phyloP scores from a whole-genome alignment of 768 basidiomycete genomes.

The Ramaria sp. region DNA sequence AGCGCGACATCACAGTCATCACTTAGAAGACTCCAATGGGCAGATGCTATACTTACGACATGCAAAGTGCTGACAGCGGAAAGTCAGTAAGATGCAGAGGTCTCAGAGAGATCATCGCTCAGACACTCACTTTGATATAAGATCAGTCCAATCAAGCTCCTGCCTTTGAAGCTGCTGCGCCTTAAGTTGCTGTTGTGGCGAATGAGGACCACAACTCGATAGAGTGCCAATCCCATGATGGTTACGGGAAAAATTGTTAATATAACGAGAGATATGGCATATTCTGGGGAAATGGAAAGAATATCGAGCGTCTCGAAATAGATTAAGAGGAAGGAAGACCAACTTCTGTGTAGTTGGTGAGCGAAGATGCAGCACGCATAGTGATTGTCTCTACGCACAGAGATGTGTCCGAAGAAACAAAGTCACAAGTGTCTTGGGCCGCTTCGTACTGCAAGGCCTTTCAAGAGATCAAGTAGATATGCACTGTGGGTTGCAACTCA shows the following conservation, averaged over 20 bases:
- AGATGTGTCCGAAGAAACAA: neutral
- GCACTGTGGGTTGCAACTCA: neutral
- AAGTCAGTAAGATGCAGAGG: too few relatives aligned
- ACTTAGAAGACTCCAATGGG: neutral
- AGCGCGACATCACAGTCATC: neutral
- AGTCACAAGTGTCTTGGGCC: neutral
- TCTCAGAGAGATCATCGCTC: neutral
- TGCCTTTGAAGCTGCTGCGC: neutral
- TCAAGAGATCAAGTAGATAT: neutral
- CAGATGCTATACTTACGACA: neutral
- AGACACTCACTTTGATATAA: slow-evolving; percentile 1
- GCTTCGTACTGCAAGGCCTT: neutral
- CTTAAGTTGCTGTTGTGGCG: neutral
- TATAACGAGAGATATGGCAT: neutral
- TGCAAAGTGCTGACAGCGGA: neutral
- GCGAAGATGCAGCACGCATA: too few relatives aligned
- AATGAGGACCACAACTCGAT: neutral
- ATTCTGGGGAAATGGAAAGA: neutral
- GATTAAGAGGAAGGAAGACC: neutral
- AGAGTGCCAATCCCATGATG: neutral
- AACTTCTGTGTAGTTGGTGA: neutral
- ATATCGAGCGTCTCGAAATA: neutral
- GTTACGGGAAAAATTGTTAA: neutral
- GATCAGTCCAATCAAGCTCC: neutral
- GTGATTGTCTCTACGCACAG: too few relatives aligned